Conservation (phyloP, 2,329 filamentous ascomycete genomes). For the Colletotrichum sidae region DNA sequence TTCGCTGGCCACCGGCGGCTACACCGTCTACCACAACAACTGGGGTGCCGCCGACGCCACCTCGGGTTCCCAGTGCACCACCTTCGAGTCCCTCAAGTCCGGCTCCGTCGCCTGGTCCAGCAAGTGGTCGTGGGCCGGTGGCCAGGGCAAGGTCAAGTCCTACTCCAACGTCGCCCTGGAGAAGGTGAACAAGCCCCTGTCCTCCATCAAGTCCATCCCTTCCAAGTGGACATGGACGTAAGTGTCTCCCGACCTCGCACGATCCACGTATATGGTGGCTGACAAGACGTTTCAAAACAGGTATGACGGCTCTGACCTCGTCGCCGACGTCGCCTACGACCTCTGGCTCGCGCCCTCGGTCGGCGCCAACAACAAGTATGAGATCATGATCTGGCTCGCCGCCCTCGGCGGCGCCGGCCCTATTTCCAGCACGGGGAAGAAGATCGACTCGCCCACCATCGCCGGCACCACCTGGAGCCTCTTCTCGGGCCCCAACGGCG, state of each 20-base stretch:
- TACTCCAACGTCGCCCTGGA: conserved; percentile 56
- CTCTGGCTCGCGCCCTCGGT: conserved; percentile 63
- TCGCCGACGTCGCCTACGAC: conserved; percentile 70
- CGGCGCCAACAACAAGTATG: conserved; percentile 59
- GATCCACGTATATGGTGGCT: not conserved
- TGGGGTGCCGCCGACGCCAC: conserved; percentile 54
- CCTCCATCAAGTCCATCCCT: conserved; percentile 48
- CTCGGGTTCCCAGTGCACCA: conserved; percentile 55
- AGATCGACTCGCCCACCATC: conserved; percentile 65
- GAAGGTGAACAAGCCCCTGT: conserved; percentile 50
- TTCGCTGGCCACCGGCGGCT: conserved; percentile 50
- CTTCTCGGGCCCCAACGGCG: conserved; percentile 66
- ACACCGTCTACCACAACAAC: conserved; percentile 65
- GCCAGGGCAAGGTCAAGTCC: conserved; percentile 54
- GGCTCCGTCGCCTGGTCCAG: conserved; percentile 54
- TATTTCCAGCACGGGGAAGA: conserved; percentile 57
- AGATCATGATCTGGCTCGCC: conserved; percentile 43
- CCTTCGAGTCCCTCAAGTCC: conserved; percentile 49
- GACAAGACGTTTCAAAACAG: not conserved
- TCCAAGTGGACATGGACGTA: conserved; percentile 50
- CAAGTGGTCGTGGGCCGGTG: conserved; percentile 55
- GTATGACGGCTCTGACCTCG: conserved; percentile 60
- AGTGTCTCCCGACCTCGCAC: not conserved
- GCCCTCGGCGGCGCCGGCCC: conserved; percentile 40
- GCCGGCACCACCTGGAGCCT: conserved; percentile 65